Evolutionary conservation across 495 filamentous ascomycete genomes (phyloP), one percentile per base, ranked within the genome.

Genomic region (Lasiosphaeria miniovina): DNA sequence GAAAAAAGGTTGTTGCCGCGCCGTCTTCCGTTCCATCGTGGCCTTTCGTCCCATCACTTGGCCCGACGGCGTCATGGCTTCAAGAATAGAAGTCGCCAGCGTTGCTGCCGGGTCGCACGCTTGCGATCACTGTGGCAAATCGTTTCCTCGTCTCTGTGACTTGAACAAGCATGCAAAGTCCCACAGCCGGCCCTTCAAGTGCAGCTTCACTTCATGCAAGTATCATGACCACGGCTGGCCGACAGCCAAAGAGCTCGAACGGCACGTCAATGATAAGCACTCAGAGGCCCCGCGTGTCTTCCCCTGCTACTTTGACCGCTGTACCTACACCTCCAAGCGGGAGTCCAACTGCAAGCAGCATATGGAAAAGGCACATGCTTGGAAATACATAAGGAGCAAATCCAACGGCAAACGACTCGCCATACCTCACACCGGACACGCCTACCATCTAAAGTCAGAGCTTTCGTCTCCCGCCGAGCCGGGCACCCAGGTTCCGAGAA

Each of bases 291-390:
- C 94, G 3, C 74, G 78, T 12, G 80, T 89, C 70, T 96, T 81
- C 72, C 80, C 85, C 60, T 98, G 94, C 75, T 73, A 80, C 7
- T 97, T 85, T 69, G 71, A 81, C 54, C 86, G 86, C n/a, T 98
- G 94, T 80, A 79, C 86, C 0, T 98, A 98, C 74, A 82, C 87
- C 60, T 96, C 92, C 49, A 97, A 96, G 78, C 86, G 94, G 43
- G 89, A 96, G 74, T 94, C 90, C 69, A 98, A 98, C 75, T 96
- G 91, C 84, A 98, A 98, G 72, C 94, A 98, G 71, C 94, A 98
- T 73, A 98, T 98, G 94, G 94, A 98, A 77, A 98, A 98, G 71
- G 85, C 90, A 0, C 94, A 98, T 65, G 84, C 85, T 34, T 98
- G 90, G 86, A 76, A 79, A 2, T 98, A 98, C 65, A 82, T 89